Evolutionary conservation across 1,284 basidiomycete genomes (phyloP).

Genomic region (Vanrija humicola): DNA sequence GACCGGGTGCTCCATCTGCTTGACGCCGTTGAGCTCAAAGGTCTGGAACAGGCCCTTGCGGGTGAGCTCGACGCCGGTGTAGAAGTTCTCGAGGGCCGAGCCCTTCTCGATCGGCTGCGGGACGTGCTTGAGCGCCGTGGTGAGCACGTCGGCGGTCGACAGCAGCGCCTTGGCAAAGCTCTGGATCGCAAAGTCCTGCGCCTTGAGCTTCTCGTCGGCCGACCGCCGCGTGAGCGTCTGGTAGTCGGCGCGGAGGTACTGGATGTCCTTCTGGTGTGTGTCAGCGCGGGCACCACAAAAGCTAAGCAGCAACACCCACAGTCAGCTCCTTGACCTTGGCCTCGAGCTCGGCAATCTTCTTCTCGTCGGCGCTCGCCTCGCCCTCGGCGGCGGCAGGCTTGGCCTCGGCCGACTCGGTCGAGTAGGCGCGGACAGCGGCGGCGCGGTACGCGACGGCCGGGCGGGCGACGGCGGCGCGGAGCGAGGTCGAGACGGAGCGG

Average conservation of each 20-base stretch:
- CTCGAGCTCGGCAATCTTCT: slow-evolving; percentile 23
- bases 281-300: no score
- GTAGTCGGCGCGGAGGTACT: slow-evolving; percentile 89
- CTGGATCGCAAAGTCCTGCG: slow-evolving; percentile 87
- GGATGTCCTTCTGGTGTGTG: slow-evolving; percentile 63
- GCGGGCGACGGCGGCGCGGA: slow-evolving; percentile 17
- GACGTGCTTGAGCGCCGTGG: slow-evolving; percentile 77
- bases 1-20: slow-evolving; percentile 63
- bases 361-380: slow-evolving; percentile 11
- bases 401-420: slow-evolving; percentile 7
- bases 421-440: slow-evolving; percentile 12
- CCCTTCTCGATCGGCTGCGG: slow-evolving; percentile 55
- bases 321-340: slow-evolving; percentile 11
- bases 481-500: slow-evolving; percentile 12
- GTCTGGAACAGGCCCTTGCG: slow-evolving; percentile 85
- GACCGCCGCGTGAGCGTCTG: slow-evolving; percentile 89
- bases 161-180: slow-evolving; percentile 86
- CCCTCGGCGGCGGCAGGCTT: slow-evolving; percentile 7
- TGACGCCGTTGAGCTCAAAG: slow-evolving; percentile 85
- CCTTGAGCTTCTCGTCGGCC: slow-evolving; percentile 84
- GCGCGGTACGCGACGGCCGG: slow-evolving; percentile 2
- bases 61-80: slow-evolving; percentile 86
- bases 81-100: slow-evolving; percentile 63
- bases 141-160: slow-evolving; percentile 86
- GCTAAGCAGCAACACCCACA: no score